Conservation (phyloP, 192 early-diverging fungal species). For the Funneliformis mosseae region DNA sequence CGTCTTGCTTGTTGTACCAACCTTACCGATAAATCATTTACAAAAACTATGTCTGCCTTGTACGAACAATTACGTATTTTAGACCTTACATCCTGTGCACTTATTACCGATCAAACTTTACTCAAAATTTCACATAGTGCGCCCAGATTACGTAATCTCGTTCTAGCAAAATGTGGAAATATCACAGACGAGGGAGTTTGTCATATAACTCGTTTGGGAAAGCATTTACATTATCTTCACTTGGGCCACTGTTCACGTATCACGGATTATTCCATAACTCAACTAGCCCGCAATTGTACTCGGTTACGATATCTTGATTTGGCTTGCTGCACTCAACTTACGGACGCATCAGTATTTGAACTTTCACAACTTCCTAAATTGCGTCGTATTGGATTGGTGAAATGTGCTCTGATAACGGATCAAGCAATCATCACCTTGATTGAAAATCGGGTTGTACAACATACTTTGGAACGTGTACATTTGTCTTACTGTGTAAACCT, state of each 20-base stretch:
- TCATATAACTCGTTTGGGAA: slow-evolving; percentile 51
- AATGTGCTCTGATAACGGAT: slow-evolving; percentile 62
- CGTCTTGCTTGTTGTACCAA: slow-evolving; percentile 44
- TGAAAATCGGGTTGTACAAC: slow-evolving; percentile 43
- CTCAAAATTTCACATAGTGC: slow-evolving; percentile 50
- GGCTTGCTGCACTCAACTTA: slow-evolving; percentile 56
- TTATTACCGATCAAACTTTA: slow-evolving; percentile 54
- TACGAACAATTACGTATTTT: slow-evolving; percentile 59
- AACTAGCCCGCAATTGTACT: slow-evolving; percentile 51
- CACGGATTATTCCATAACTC: slow-evolving; percentile 53
- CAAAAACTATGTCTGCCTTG: slow-evolving; percentile 31
- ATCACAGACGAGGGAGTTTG: slow-evolving; percentile 56
- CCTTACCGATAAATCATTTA: slow-evolving; percentile 46
- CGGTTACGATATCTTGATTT: slow-evolving; percentile 60
- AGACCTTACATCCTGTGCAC: slow-evolving; percentile 49
- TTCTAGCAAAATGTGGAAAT: slow-evolving; percentile 56
- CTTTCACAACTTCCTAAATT: slow-evolving; percentile 56
- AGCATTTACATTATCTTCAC: slow-evolving; percentile 61
- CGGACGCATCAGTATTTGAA: slow-evolving; percentile 54
- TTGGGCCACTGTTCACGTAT: slow-evolving; percentile 57
- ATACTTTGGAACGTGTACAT: slow-evolving; percentile 58
- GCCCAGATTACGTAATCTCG: slow-evolving; percentile 56
- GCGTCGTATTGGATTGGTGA: slow-evolving; percentile 61
- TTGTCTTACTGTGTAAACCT: slow-evolving; percentile 60
- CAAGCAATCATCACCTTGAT: slow-evolving; percentile 52